Evolutionary conservation across 208 protist species (phyloP), one percentile per base, ranked within the genome.

Genomic region (Leishmania arabica): DNA sequence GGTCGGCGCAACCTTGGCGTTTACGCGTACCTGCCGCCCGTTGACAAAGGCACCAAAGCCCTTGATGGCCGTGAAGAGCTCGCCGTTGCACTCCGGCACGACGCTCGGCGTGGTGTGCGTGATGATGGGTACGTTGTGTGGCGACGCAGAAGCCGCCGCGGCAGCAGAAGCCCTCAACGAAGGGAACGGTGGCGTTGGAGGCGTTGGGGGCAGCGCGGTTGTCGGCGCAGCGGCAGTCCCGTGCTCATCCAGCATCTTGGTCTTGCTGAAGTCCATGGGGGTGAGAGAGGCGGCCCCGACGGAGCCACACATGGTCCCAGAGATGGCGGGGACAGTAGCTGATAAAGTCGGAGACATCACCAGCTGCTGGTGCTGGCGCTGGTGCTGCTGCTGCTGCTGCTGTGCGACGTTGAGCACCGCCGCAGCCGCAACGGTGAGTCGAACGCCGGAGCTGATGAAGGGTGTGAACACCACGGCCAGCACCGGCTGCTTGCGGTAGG

Each of bases 381-480:
- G 82, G 9, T 11, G 19, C 75, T 80, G 75, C 56, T 54, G 73
- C 76, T 54, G 73, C 76, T 85, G 82, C 71, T 85, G 77, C 71
- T 85, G 82, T 34, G 81, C 71, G 31, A 62, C 77, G 0, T 74
- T 71, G 62, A 85, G 49, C 21, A 85, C 60, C 1, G 82, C 70
- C 6, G 76, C 64, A 45, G 82, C 82, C 31, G 82, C 75, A 31
- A 69, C 77, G 53, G 82, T 85, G 60, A 85, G 82, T 27, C 82
- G 82, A 17, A 82, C 64, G 4, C 82, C 82, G 17, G 77, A 74
- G 60, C 60, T 53, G 60, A 95, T 68, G 70, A 93, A 93, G 0
- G 93, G 93, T 27, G 84, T 90, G 58, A 91, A 93, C n/a, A 95
- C 84, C 37, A 96, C 92, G 0, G 88, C 92, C 34, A 97, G 77